These are phyloP conservation scores for Dalbergia cultrata DNA, from an alignment of 306 rosid species.

Conservation along the genomic window DNA sequence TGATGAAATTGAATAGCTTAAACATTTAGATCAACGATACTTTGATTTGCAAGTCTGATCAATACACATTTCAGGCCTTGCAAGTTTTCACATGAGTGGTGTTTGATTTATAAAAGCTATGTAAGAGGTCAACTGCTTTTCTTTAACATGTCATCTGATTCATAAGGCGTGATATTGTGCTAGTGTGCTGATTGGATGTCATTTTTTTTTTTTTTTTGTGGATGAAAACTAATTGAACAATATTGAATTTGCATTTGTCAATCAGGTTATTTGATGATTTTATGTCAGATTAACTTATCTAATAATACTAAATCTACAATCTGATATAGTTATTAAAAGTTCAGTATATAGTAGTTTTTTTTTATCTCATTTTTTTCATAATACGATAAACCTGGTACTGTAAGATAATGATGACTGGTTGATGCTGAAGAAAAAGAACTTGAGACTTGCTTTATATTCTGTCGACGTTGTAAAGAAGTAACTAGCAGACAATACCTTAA, in stretches of 20 bases:
- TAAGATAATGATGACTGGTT: slow-evolving; percentile 18
- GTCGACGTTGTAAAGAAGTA: background rate
- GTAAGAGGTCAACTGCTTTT: background rate
- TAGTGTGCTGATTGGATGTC: background rate
- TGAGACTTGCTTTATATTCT: background rate
- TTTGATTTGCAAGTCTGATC: slow-evolving; percentile 14
- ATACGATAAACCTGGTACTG: background rate
- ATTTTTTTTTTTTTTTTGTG: too few species aligned
- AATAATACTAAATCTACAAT: background rate
- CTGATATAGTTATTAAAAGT: slow-evolving; percentile 22
- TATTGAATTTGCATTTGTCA: background rate
- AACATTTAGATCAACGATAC: slow-evolving; percentile 13
- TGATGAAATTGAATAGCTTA: slow-evolving; percentile 19
- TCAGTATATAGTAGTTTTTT: background rate
- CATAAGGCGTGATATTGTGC: slow-evolving; percentile 13
- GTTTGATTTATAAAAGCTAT: slow-evolving; percentile 4
- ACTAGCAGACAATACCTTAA: slow-evolving; percentile 10
- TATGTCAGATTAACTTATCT: slow-evolving; percentile 17
- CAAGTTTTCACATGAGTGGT: background rate
- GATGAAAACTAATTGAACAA: background rate
- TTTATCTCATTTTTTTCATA: background rate
- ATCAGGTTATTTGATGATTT: slow-evolving; percentile 10
- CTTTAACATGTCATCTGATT: slow-evolving; percentile 14
- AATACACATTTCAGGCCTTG: slow-evolving; percentile 19
- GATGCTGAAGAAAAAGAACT: slow-evolving; percentile 4